These are phyloP conservation scores for Ettlia oleoabundans DNA, from an alignment of 139 green algal genomes.

Conservation along the genomic window DNA sequence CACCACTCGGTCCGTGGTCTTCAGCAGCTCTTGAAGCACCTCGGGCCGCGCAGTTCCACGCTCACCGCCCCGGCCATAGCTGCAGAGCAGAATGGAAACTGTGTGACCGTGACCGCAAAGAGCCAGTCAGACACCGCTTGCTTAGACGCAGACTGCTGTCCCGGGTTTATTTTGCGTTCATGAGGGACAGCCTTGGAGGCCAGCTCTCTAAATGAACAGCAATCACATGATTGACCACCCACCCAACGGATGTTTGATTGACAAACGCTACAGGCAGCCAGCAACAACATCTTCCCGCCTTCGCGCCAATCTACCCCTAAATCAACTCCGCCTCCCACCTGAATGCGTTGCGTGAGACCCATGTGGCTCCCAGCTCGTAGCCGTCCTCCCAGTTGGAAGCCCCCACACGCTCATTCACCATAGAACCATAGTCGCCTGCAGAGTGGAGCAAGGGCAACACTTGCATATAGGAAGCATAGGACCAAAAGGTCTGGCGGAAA, in stretches of 20 bases:
- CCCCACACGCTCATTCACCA: constrained; percentile 99
- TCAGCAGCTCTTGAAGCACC: constrained; percentile 79
- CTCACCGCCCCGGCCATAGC: constrained; percentile 87
- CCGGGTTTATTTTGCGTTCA: no score
- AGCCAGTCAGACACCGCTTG: no score
- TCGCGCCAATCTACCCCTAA: background rate
- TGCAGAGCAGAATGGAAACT: background rate
- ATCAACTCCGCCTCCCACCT: constrained; percentile 25
- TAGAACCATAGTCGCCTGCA: constrained; percentile 93
- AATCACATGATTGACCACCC: no score
- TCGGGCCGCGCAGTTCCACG: constrained; percentile 78
- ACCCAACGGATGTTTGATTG: no score
- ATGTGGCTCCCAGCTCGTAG: constrained; percentile 94
- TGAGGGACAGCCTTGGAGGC: no score
- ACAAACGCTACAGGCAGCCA: no score
- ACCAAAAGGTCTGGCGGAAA: background rate
- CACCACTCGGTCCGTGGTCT: constrained; percentile 86
- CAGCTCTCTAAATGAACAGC: no score
- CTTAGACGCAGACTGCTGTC: no score
- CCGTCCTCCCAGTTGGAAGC: constrained; percentile 77
- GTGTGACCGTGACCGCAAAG: background rate
- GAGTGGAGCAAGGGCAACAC: background rate
- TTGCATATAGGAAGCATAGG: no score
- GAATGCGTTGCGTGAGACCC: constrained; percentile 94
- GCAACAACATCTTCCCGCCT: background rate